phyloP scores from a whole-genome alignment of 176 grass and related monocot genomes.

The Coix lacrymajobi region DNA sequence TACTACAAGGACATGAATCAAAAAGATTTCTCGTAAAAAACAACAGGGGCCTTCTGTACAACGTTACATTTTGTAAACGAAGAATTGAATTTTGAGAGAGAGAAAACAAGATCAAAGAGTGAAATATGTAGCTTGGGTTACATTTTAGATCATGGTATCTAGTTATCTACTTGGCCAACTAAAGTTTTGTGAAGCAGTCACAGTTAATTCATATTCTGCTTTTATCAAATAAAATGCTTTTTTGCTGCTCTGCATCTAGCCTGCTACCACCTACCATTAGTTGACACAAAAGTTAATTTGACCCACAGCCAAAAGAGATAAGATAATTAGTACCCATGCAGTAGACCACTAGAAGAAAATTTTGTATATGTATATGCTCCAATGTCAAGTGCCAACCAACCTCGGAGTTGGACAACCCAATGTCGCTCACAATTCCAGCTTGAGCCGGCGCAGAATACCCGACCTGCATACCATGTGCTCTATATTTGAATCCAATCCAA shows the following conservation, averaged over 20 bases:
- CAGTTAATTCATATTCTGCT: not conserved
- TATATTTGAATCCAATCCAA: not conserved
- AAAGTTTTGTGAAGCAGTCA: not conserved
- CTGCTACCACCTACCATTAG: not conserved
- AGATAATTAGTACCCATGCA: not conserved
- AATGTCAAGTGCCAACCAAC: slow-evolving; percentile 8
- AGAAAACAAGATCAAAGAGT: not conserved
- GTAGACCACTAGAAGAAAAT: not conserved
- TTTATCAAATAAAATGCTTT: not conserved
- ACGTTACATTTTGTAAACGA: not conserved
- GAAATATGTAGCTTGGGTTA: not conserved
- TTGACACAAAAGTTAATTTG: not conserved
- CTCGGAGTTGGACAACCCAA: slow-evolving; percentile 57
- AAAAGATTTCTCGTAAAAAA: not conserved
- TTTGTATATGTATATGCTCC: not conserved
- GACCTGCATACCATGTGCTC: slow-evolving; percentile 33
- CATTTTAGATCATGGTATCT: not conserved
- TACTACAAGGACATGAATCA: slow-evolving; percentile 46
- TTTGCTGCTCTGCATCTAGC: not conserved
- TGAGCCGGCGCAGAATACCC: slow-evolving; percentile 74
- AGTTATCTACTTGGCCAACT: not conserved
- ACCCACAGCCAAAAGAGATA: not conserved
- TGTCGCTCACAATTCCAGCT: slow-evolving; percentile 46
- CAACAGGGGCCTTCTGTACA: slow-evolving; percentile 2
- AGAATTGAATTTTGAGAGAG: not conserved